phyloP scores from a whole-genome alignment of 2,329 filamentous ascomycete species.

The Cercospora citrullina region DNA sequence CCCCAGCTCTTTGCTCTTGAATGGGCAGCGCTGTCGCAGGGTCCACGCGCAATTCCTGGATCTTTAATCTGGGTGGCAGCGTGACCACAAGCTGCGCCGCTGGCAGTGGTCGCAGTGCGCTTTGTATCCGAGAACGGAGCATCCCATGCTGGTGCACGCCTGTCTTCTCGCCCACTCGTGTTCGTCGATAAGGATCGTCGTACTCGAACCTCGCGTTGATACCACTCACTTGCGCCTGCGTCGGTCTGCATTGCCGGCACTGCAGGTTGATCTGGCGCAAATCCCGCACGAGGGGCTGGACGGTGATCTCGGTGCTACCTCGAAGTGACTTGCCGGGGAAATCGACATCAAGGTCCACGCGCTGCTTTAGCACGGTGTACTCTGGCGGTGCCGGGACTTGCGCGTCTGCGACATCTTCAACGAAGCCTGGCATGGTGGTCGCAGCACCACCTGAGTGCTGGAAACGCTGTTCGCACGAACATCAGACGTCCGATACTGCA shows the following conservation, averaged over 20 bases:
- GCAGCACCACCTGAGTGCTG: conserved; percentile 11
- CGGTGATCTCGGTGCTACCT: conserved; percentile 78
- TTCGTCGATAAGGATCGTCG: conserved; percentile 66
- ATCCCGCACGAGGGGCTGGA: conserved; percentile 63
- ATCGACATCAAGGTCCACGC: conserved; percentile 85
- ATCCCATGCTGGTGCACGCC: conserved; percentile 75
- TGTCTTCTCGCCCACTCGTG: conserved; percentile 62
- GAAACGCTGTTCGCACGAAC: background rate
- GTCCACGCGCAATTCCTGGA: conserved; percentile 60
- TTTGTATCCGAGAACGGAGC: conserved; percentile 67
- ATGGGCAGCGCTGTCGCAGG: conserved; percentile 28
- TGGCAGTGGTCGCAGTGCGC: conserved; percentile 53
- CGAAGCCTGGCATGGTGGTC: conserved; percentile 32
- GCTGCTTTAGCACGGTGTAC: conserved; percentile 73
- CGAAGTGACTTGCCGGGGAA: conserved; percentile 73
- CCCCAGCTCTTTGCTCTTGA: conserved; percentile 48
- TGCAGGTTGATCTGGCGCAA: conserved; percentile 59
- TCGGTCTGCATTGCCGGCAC: conserved; percentile 62
- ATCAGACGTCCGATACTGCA: background rate
- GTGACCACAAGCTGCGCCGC: conserved; percentile 60
- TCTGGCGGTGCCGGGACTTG: conserved; percentile 35
- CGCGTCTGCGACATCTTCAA: conserved; percentile 30
- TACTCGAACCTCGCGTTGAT: conserved; percentile 45
- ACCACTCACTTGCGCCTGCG: conserved; percentile 51
- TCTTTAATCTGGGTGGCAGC: conserved; percentile 61